phyloP scores from a whole-genome alignment of 495 filamentous ascomycete genomes.

The Neurospora sp. region DNA sequence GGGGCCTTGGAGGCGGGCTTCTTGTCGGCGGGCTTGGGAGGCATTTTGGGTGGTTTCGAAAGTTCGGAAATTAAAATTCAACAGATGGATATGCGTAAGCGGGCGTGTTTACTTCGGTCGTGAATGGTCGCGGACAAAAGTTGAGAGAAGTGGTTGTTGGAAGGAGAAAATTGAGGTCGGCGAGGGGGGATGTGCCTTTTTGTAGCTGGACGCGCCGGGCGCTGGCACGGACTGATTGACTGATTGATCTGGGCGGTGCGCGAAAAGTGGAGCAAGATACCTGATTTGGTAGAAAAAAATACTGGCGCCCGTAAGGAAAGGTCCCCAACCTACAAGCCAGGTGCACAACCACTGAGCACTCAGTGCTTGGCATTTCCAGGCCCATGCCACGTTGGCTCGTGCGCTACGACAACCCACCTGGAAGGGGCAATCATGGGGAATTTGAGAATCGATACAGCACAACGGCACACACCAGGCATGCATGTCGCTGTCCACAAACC shows the following conservation, averaged over 20 bases:
- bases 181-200: constrained; percentile 37
- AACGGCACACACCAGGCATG: not conserved
- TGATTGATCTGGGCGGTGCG: constrained; percentile 31
- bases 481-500: not conserved
- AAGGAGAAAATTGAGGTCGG: constrained; percentile 31
- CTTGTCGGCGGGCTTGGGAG: constrained; percentile 97
- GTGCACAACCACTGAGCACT: constrained; percentile 2
- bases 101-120: constrained; percentile 22
- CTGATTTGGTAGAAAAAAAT: constrained; percentile 30
- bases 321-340: not conserved
- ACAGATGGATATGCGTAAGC: constrained; percentile 24
- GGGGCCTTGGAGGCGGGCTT: constrained; percentile 97
- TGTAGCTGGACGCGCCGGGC: constrained; percentile 40
- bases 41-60: constrained; percentile 55
- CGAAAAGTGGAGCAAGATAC: constrained; percentile 18
- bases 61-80: constrained; percentile 21
- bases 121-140: constrained; percentile 25
- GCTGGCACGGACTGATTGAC: constrained; percentile 33
- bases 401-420: constrained; percentile 24
- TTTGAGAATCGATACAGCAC: not conserved
- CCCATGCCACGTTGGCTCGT: constrained; percentile 22
- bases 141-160: constrained; percentile 33
- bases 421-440: constrained; percentile 8
- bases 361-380: constrained; percentile 2
- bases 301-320: not conserved